Percentiles rank a stretch among this genome's conserved stretches.
Evolutionary conservation across 2,329 filamentous ascomycete species (phyloP).

Genomic region (Penicillium sp.): DNA sequence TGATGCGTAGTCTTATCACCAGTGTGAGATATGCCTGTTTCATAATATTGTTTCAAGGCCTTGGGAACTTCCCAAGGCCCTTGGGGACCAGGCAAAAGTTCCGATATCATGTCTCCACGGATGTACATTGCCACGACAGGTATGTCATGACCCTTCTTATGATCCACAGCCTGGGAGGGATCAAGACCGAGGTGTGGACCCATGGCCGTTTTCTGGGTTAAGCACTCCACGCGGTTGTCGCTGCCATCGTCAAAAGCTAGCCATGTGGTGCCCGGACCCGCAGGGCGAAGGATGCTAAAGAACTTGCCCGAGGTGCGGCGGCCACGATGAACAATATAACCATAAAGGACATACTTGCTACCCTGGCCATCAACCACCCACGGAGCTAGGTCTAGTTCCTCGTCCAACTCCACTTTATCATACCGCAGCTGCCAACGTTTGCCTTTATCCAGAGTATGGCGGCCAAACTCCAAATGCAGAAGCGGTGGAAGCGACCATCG

Average conservation of each 20-base stretch:
- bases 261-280: slow-evolving; percentile 56
- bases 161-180: slow-evolving; percentile 40
- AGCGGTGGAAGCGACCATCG: slow-evolving; percentile 48
- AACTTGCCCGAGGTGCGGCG: slow-evolving; percentile 58
- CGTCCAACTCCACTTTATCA: slow-evolving; percentile 56
- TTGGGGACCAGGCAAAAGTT: slow-evolving; percentile 42
- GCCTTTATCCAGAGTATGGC: slow-evolving; percentile 55
- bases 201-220: slow-evolving; percentile 56
- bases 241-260: slow-evolving; percentile 57
- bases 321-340: slow-evolving; percentile 59
- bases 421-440: slow-evolving; percentile 57
- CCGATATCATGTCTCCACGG: slow-evolving; percentile 47
- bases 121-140: slow-evolving; percentile 58
- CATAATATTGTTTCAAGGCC: slow-evolving; percentile 41
- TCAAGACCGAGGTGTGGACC: slow-evolving; percentile 50
- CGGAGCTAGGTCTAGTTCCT: slow-evolving; percentile 49
- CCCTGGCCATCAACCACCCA: slow-evolving; percentile 34
- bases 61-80: slow-evolving; percentile 50
- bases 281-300: slow-evolving; percentile 59
- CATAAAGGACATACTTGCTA: slow-evolving; percentile 56
- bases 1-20: slow-evolving; percentile 15
- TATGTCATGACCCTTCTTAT: slow-evolving; percentile 46
- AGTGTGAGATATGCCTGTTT: slow-evolving; percentile 26
- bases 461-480: slow-evolving; percentile 55
- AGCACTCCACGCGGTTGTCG: slow-evolving; percentile 54